phyloP scores from a whole-genome alignment of 2,329 filamentous ascomycete genomes.

The Pseudopyrenochaeta lycopersici region DNA sequence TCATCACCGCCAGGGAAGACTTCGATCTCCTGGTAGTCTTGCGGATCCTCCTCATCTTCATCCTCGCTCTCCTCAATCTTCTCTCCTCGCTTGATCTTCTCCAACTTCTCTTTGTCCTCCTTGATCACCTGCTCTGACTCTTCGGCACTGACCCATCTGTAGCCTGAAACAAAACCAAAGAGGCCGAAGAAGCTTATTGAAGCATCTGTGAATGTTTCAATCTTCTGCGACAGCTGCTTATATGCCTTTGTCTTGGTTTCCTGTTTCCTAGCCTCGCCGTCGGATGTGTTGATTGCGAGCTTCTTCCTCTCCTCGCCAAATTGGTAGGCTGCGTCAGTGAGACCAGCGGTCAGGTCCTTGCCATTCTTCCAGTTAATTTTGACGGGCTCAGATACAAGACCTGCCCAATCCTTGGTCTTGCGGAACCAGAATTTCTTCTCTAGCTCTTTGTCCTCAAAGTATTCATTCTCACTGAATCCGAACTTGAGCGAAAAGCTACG shows the following conservation, averaged over 20 bases:
- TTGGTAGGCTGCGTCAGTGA: slow-evolving; percentile 75
- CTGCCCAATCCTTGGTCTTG: slow-evolving; percentile 72
- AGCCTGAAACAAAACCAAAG: slow-evolving; percentile 76
- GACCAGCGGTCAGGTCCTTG: slow-evolving; percentile 83
- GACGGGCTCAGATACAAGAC: slow-evolving; percentile 88
- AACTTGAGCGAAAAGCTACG: slow-evolving; percentile 77
- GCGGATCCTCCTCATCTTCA: slow-evolving; percentile 66
- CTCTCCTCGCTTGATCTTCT: slow-evolving; percentile 52
- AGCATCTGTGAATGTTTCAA: slow-evolving; percentile 67
- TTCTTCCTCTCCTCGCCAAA: slow-evolving; percentile 70
- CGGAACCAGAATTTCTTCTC: slow-evolving; percentile 95
- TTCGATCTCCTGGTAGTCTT: slow-evolving; percentile 75
- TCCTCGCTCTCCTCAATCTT: slow-evolving; percentile 49
- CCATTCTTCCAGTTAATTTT: slow-evolving; percentile 79
- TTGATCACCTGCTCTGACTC: slow-evolving; percentile 71
- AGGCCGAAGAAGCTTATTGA: slow-evolving; percentile 85
- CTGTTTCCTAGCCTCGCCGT: slow-evolving; percentile 58
- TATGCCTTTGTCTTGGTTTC: slow-evolving; percentile 65
- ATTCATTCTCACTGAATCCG: slow-evolving; percentile 81
- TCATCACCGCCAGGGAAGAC: slow-evolving; percentile 90
- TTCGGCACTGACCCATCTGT: slow-evolving; percentile 75
- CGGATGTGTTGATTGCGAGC: slow-evolving; percentile 31
- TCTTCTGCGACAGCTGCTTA: slow-evolving; percentile 62
- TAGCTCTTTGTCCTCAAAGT: slow-evolving; percentile 79
- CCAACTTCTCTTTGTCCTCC: slow-evolving; percentile 68